Conservation (phyloP, 257 asterid genomes). For the Fraxinus anomala region DNA sequence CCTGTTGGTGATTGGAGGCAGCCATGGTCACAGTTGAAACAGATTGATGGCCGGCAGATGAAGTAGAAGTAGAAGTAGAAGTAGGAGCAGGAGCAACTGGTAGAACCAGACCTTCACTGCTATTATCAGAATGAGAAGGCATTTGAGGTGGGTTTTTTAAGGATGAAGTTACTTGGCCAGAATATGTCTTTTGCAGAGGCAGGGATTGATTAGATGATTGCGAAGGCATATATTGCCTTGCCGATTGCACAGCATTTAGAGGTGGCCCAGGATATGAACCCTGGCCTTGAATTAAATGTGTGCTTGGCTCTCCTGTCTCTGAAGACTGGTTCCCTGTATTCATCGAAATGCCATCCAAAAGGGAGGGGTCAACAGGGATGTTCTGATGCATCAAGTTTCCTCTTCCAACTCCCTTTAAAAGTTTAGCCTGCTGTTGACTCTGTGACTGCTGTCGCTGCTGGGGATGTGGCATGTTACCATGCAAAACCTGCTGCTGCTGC, state of each 20-base stretch:
- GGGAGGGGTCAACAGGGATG: constrained; percentile 53
- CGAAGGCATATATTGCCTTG: constrained; percentile 49
- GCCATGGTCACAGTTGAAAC: constrained; percentile 39
- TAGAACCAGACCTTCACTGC: constrained; percentile 48
- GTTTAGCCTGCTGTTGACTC: constrained; percentile 67
- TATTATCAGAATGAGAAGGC: constrained; percentile 50
- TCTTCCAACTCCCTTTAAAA: constrained; percentile 67
- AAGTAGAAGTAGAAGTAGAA: too few species aligned
- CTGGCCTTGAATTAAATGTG: constrained; percentile 52
- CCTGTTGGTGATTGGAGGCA: constrained; percentile 54
- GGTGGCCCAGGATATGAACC: constrained; percentile 48
- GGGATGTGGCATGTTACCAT: constrained; percentile 53
- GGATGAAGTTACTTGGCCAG: constrained; percentile 51
- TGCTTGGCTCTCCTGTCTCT: constrained; percentile 53
- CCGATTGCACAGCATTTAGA: constrained; percentile 42
- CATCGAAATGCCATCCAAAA: constrained; percentile 53
- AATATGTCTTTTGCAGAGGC: constrained; percentile 57
- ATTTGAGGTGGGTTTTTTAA: constrained; percentile 50
- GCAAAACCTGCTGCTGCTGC: constrained; percentile 33
- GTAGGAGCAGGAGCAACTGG: constrained; percentile 43
- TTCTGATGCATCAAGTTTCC: constrained; percentile 60
- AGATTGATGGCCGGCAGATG: constrained; percentile 50
- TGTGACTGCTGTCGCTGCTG: constrained; percentile 65
- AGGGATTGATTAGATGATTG: constrained; percentile 55
- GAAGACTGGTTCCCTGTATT: constrained; percentile 46